phyloP scores from a whole-genome alignment of 2,329 filamentous ascomycete genomes.

The Arthrinium puccinioides region DNA sequence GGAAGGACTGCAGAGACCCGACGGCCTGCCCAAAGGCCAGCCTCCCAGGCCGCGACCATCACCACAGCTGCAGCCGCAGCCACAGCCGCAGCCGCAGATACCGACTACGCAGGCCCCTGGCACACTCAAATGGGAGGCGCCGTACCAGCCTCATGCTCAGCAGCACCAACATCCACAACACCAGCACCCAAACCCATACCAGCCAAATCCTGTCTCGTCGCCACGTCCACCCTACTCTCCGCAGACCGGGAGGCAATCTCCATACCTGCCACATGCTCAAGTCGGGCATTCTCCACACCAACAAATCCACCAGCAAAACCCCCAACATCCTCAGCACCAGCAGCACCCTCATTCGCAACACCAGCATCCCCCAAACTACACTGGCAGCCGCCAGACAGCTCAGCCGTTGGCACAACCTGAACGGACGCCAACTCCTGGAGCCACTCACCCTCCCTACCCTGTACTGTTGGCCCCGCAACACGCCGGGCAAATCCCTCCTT shows the following conservation, averaged over 20 bases:
- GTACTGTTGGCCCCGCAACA: constrained; percentile 23
- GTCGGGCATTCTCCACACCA: constrained; percentile 2
- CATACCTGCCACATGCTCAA: constrained; percentile 16
- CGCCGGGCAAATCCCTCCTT: constrained; percentile 20
- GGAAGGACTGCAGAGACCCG: constrained; percentile 23
- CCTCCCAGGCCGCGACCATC: constrained; percentile 17
- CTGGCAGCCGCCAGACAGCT: constrained; percentile 12
- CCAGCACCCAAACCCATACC: no score
- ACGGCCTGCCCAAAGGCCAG: constrained; percentile 20
- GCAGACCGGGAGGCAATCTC: constrained; percentile 16
- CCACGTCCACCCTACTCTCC: constrained; percentile 19
- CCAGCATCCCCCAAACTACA: constrained; percentile 17
- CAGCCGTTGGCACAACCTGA: constrained; percentile 20
- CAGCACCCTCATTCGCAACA: constrained; percentile 3
- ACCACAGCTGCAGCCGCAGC: constrained; percentile 15
- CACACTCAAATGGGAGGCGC: constrained; percentile 33
- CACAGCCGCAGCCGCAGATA: no score
- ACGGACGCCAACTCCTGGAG: constrained; percentile 25
- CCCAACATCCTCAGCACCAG: constrained; percentile 1
- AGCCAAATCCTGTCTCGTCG: constrained; percentile 23
- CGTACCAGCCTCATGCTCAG: constrained; percentile 29
- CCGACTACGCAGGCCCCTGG: constrained; percentile 23
- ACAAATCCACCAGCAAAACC: constrained; percentile 1
- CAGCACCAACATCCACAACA: no score
- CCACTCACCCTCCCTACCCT: constrained; percentile 17